Evolutionary conservation across 257 asterid species (phyloP), one percentile per base, ranked within the genome.

Genomic region (Lavandula angustifolia): DNA sequence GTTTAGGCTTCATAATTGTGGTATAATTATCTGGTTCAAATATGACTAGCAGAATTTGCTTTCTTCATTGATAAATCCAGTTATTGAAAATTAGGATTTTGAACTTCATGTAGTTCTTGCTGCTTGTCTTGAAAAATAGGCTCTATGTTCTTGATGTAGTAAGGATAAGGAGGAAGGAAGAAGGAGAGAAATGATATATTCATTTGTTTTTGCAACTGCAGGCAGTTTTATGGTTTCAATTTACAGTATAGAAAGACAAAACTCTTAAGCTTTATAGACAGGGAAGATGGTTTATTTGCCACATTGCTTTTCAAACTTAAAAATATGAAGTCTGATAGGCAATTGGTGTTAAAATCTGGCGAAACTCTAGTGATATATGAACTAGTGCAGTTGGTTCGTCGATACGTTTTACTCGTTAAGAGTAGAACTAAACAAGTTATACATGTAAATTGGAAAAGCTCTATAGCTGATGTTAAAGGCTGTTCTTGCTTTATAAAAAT

Each of bases 221-320:
- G 51, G 16, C 7, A 53, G 54, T 12, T 62, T 43, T 69, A 38
- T 62, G 60, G 16, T 60, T 60, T 60, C 34, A 13, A 7, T 38
- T 60, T 37, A 7, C 34, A 12, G 14, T 11, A 29, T 11, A 53
- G 17, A 12, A 43, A 4, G 49, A 31, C 8, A 49, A 27, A 18
- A 60, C 27, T 22, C 29, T 13, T 14, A 61, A 42, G 12, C 54
- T 42, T 29, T 44, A 27, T 43, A n/a, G 62, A 51, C 31, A 52
- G 7, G 37, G 41, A 41, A 40, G 49, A 22, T 52, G 63, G 34
- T 37, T 37, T 37, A 37, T 37, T 37, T 37, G 7, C 8, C 9
- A 6, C 7, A 5, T 3, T 7, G 9, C 9, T 37, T 3, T 5
- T 37, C 41, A 37, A 37, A 37, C 9, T 2, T 37, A 37, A 9